Conservation (phyloP, 208 protist species). For the Kentomonas sorsogonicus region DNA sequence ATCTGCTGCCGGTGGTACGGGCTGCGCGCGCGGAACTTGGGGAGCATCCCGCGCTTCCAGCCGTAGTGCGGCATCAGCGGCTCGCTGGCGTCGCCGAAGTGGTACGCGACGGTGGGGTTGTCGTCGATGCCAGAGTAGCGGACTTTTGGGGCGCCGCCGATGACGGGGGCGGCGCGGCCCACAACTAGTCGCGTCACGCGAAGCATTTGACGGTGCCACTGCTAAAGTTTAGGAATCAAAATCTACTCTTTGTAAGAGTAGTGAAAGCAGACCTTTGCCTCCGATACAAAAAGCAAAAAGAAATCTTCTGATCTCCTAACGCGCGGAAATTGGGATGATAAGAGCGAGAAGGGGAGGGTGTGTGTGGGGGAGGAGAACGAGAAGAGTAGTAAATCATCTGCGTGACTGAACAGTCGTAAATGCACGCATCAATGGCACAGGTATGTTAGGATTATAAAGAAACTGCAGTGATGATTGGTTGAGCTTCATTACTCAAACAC, state of each 20-base stretch:
- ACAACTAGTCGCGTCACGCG: constrained; percentile 15
- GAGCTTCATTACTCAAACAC: no score
- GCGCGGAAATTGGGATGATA: no score
- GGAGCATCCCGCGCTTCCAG: constrained; percentile 73
- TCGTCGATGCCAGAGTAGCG: constrained; percentile 77
- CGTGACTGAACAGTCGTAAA: no score
- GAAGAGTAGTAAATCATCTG: no score
- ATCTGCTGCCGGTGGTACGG: constrained; percentile 87
- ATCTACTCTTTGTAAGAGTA: constrained; percentile 1
- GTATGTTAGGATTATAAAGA: no score
- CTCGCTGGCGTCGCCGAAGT: constrained; percentile 67
- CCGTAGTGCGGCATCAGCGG: constrained; percentile 84
- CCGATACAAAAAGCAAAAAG: not conserved
- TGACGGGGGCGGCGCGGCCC: constrained; percentile 60
- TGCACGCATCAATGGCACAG: no score
- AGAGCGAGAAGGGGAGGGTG: no score
- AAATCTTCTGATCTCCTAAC: no score
- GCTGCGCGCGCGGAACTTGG: constrained; percentile 77
- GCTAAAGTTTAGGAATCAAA: not conserved
- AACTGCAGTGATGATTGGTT: no score
- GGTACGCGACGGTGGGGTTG: constrained; percentile 72
- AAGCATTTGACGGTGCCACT: constrained; percentile 30
- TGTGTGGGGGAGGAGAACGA: no score
- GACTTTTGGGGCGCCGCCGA: constrained; percentile 56
- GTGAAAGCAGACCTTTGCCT: no score